Percentiles rank a stretch among this genome's conserved stretches.
phyloP scores from a whole-genome alignment of 2,329 filamentous ascomycete species.

The Ophiocordyceps unilateralis region DNA sequence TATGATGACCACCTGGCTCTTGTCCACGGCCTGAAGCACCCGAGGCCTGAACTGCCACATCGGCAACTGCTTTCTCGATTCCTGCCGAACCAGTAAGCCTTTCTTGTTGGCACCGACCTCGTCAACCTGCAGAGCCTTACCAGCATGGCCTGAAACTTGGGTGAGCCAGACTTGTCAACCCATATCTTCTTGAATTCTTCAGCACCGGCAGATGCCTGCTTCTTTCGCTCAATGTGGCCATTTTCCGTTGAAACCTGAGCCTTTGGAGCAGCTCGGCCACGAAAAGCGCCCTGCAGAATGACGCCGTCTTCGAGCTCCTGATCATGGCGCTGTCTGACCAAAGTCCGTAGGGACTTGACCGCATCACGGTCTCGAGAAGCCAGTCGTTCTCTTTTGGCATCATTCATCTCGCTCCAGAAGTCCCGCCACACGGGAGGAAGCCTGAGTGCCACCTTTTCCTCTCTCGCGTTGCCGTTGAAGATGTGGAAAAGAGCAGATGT shows the following conservation, averaged over 20 bases:
- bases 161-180: slow-evolving; percentile 36
- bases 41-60: slow-evolving; percentile 75
- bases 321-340: slow-evolving; percentile 52
- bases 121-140: slow-evolving; percentile 16
- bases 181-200: slow-evolving; percentile 41
- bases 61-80: slow-evolving; percentile 62
- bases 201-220: slow-evolving; percentile 18
- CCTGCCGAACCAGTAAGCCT: slow-evolving; percentile 10
- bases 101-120: not conserved
- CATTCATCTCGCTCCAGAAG: slow-evolving; percentile 64
- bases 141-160: slow-evolving; percentile 64
- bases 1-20: slow-evolving; percentile 75
- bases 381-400: slow-evolving; percentile 48
- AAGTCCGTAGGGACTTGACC: slow-evolving; percentile 49
- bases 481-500: slow-evolving; percentile 69
- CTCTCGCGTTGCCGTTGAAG: slow-evolving; percentile 60
- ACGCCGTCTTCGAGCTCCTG: slow-evolving; percentile 58
- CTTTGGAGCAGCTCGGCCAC: slow-evolving; percentile 34
- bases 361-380: slow-evolving; percentile 54
- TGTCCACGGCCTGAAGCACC: slow-evolving; percentile 60
- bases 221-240: slow-evolving; percentile 24
- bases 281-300: slow-evolving; percentile 61
- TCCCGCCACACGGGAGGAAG: slow-evolving; percentile 71
- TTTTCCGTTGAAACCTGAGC: slow-evolving; percentile 32
- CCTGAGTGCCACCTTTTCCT: slow-evolving; percentile 69